Conservation (phyloP, 106 monocot genomes). For the Allium cepa region DNA sequence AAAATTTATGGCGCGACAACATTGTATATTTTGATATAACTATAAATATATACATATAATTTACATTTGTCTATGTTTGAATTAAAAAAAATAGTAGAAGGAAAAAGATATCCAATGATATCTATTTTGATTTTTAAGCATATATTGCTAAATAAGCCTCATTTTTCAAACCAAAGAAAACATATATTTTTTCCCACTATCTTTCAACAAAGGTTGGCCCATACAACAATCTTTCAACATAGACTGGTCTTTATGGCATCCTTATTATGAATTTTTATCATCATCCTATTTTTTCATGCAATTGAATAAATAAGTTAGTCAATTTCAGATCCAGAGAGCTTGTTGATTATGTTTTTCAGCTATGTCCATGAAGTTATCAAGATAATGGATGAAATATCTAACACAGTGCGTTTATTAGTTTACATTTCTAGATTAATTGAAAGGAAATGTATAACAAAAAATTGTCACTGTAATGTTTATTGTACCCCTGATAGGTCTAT, state of each 20-base stretch:
- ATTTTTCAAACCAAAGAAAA: no score
- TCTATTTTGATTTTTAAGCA: no score
- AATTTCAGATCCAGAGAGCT: conserved; percentile 59
- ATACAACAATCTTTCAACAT: background rate
- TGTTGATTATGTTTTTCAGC: conserved; percentile 37
- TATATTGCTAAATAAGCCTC: no score
- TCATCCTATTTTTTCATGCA: background rate
- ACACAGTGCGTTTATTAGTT: conserved; percentile 41
- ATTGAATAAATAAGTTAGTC: background rate
- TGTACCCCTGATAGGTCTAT: conserved; percentile 40
- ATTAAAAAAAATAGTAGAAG: no score
- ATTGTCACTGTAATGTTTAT: background rate
- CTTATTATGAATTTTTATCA: background rate
- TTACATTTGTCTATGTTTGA: no score
- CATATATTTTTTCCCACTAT: background rate
- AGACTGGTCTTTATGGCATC: conserved; percentile 73
- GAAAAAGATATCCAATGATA: no score
- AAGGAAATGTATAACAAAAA: background rate
- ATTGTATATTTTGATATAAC: no score
- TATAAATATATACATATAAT: no score
- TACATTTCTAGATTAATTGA: no score
- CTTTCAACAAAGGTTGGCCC: conserved; percentile 8
- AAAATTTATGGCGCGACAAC: no score
- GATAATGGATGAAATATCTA: conserved; percentile 84
- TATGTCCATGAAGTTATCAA: conserved; percentile 63